Evolutionary conservation across 2,329 filamentous ascomycete genomes (phyloP), one percentile per base, ranked within the genome.

Genomic region (Cyclaneusma minus): DNA sequence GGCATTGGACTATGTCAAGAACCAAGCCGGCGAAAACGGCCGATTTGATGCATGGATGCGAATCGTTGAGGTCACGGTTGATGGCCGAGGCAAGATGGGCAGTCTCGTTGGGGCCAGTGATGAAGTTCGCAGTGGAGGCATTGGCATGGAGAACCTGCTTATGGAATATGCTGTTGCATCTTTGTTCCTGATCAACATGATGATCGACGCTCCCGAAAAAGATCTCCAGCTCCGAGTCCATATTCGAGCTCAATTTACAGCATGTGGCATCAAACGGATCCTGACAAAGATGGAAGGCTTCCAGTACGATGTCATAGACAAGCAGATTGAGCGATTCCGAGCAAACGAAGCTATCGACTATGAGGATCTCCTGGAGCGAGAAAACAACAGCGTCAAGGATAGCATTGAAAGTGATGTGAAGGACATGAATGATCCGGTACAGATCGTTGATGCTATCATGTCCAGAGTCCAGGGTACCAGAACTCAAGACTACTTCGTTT

Each of bases 121-220:
- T 44, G 89, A 98, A 56, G 76, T 93, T 32, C 78, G 89, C 40
- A 93, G 81, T 43, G 89, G 89, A 37, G 89, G 89, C 37, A 91
- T 94, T 45, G 89, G 89, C 49, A 93, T 95, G 76, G 89, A 98
- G 64, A 95, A 95, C 52, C 62, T 94, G 44, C 66, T 98, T 28
- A 95, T 98, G 89, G 89, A 98, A 64, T 98, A 98, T 47, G 87
- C 85, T 20, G 82, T 95, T 25, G 82, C 87, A 17, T 92, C 85
- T 2, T 68, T 98, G 44, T 84, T 95, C 48, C 64, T 98, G 45
- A 72, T 95, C 61, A 98, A 95, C 56, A 92, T 91, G 77, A 68
- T 95, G 41, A 73, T 98, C 34, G 89, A 95, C 52, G 82, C 84
- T 3, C 79, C 85, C 0, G 80, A 91, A 45, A 68, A 71, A 41